phyloP scores from a whole-genome alignment of 768 basidiomycete species.

The Hypsizygus marmoreus region DNA sequence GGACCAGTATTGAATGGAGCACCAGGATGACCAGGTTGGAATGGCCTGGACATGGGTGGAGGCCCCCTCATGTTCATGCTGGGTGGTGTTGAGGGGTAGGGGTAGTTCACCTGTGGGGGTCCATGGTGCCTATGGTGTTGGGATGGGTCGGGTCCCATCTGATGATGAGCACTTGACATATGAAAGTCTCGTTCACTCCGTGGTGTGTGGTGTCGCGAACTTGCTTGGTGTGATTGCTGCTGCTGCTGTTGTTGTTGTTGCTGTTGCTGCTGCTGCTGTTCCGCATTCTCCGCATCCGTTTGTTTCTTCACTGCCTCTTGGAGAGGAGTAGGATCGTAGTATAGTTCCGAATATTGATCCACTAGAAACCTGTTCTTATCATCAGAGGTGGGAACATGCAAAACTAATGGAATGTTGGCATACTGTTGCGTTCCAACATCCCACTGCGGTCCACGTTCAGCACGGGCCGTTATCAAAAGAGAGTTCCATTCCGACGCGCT shows the following conservation, averaged over 20 bases:
- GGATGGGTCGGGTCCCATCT: constrained; percentile 29
- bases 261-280: constrained; percentile 34
- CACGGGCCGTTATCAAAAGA: constrained; percentile 72
- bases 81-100: constrained; percentile 35
- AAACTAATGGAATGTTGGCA: constrained; percentile 27
- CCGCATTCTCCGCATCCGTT: constrained; percentile 44
- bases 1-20: constrained; percentile 33
- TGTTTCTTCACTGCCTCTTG: constrained; percentile 52
- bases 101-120: constrained; percentile 28
- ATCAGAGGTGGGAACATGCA: not conserved
- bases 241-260: constrained; percentile 23
- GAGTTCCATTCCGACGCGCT: constrained; percentile 89
- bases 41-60: constrained; percentile 27
- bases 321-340: constrained; percentile 70
- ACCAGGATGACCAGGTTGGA: constrained; percentile 29
- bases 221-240: constrained; percentile 29
- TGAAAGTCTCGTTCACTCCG: constrained; percentile 32
- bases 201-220: constrained; percentile 32
- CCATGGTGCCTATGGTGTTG: constrained; percentile 27
- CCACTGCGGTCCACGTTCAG: constrained; percentile 85
- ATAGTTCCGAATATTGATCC: constrained; percentile 70
- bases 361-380: constrained; percentile 62
- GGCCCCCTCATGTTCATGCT: constrained; percentile 28
- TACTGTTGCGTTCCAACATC: constrained; percentile 86
- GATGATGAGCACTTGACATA: constrained; percentile 26